Evolutionary conservation across 768 basidiomycete species (phyloP).

Genomic region (Panaeolus cyanescens): DNA sequence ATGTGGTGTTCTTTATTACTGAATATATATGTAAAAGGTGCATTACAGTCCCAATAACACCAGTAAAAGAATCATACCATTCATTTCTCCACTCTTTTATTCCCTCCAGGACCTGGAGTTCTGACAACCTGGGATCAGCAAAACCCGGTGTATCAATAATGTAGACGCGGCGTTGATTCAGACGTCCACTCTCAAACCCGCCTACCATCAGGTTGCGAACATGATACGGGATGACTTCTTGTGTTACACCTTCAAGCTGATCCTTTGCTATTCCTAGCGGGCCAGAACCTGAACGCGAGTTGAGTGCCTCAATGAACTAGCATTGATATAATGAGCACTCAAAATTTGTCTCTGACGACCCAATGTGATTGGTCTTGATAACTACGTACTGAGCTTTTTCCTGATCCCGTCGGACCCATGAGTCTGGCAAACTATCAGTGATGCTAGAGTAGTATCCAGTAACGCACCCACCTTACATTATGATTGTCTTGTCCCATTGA

Average conservation of each 20-base stretch:
- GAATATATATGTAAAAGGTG: too few species aligned
- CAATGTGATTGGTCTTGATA: too few species aligned
- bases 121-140: background rate
- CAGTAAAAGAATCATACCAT: background rate
- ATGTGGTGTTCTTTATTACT: background rate
- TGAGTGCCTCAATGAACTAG: background rate
- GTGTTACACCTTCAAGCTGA: background rate
- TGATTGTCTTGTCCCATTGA: too few species aligned
- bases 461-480: too few species aligned
- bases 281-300: background rate
- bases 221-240: background rate
- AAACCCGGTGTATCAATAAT: background rate
- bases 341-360: too few species aligned
- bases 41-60: too few species aligned
- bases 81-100: background rate
- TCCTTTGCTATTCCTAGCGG: background rate
- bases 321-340: too few species aligned
- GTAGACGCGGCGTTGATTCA: background rate
- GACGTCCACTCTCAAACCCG: background rate
- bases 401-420: too few species aligned
- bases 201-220: too few species aligned
- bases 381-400: too few species aligned
- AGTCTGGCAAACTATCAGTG: too few species aligned
- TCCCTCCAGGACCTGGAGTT: background rate
- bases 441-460: too few species aligned